These are phyloP conservation scores for Sherardia arvensis DNA, from an alignment of 257 asterid species.

Conservation along the genomic window DNA sequence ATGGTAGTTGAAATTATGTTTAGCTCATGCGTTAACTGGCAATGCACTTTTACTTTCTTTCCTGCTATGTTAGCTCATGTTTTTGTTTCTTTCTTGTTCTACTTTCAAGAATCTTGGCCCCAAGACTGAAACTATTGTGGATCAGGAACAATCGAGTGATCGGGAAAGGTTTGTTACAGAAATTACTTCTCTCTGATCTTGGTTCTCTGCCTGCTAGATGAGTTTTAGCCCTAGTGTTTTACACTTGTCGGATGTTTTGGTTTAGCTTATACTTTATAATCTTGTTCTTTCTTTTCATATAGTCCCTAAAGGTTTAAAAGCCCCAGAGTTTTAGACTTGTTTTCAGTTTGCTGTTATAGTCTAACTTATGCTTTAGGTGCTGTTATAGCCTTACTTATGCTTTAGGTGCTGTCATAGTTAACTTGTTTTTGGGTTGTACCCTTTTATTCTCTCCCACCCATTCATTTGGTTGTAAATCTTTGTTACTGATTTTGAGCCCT, in stretches of 20 bases:
- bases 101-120: slow-evolving; percentile 43
- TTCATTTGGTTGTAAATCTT: slow-evolving; percentile 23
- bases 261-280: background rate
- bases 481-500: slow-evolving; percentile 63
- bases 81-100: background rate
- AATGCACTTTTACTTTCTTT: slow-evolving; percentile 8
- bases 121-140: slow-evolving; percentile 48
- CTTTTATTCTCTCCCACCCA: slow-evolving; percentile 7
- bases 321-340: background rate
- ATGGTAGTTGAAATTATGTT: too few species aligned
- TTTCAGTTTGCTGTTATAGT: background rate
- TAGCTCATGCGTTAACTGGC: too few species aligned
- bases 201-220: background rate
- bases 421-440: slow-evolving; percentile 3
- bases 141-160: slow-evolving; percentile 35
- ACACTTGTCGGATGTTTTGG: background rate
- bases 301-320: background rate
- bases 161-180: slow-evolving; percentile 31
- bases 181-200: background rate
- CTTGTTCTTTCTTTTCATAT: background rate
- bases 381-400: too few species aligned
- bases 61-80: slow-evolving; percentile 10
- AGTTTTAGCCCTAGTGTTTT: background rate
- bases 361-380: background rate
- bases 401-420: too few species aligned